Base-by-base conservation (phyloP, 768 basidiomycete species). In the Suillus weaverae region DNA sequence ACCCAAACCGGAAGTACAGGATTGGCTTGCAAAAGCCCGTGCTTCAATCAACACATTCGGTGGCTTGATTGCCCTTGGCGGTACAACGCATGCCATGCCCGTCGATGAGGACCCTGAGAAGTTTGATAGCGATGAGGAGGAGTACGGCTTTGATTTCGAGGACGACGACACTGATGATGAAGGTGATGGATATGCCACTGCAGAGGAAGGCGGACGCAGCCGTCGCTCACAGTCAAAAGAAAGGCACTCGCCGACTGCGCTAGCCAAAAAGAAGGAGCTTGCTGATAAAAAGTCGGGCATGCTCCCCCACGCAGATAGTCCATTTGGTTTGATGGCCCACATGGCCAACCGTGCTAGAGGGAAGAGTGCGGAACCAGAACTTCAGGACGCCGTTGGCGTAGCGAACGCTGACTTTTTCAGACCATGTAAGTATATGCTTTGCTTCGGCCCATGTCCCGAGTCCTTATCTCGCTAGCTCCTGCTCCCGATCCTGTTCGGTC, bases 21-120 rank as follows among this genome's bases (percentile, higher is more conserved):
- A 90, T 65, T 94, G 92, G 92, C 87, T 94, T 62, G 81, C 86
- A 8, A 89, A 87, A 72, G 91, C 91, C 0, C 84, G 86, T 60
- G 84, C 87, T 64, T 88, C 85, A 43, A 80, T 92, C 55, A 81
- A 86, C 63, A 86, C 89, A 62, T 89, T 91, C 65, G 89, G 86
- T 14, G 84, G 82, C 18, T 85, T 86, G 71, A 86, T 92, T 64
- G 87, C 83, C 41, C 83, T 86, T 66, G 87, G 84, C 36, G 86
- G 86, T 59, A 80, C 85, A 80, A 61, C 75, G 85, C 32, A 80
- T 84, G 33, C 53, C 10, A 54, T 33, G 53, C 53, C 20, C 32
- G 1, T 54, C 11, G 20, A 54, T 33, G 18, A 20, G 5, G 85
- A 85, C 53, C 74, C 75, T 33, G 81, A 81, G 62, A 82, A 81